Evolutionary conservation across 2,329 filamentous ascomycete species (phyloP), one percentile per base, ranked within the genome.

Genomic region (Torrubiella hemipterigena): DNA sequence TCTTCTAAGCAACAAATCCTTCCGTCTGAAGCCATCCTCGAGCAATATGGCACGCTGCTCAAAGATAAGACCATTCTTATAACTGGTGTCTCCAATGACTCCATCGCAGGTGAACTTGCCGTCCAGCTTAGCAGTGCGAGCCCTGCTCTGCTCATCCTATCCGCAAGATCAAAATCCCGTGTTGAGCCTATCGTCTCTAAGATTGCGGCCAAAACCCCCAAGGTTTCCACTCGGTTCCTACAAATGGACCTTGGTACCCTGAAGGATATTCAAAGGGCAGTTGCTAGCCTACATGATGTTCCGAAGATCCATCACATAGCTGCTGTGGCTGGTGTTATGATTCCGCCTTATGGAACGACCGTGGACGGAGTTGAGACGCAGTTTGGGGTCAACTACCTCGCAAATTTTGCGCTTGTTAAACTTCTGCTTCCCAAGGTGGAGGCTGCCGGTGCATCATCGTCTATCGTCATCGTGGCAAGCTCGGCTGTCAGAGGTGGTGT

Each of bases 341-440:
- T 29, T 15, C 32, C 32, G 3, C 32, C 32, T 5, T 38, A 18
- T 17, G 16, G 20, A 9, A 39, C 38, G 29, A 44, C 43, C 1
- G 36, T 25, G 2, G 34, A 45, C 5, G 42, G 42, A 1, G 28
- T 43, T 12, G 43, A 43, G 38, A 45, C 45, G 0, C 66, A 71
- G 35, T 63, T 73, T 39, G 67, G 57, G 18, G 61, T 57, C 6
- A 70, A 72, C 41, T 61, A 71, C 41, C 45, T 74, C 4, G 55
- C 50, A 6, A 64, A 70, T 38, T 73, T 72, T 48, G 53, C 70
- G 0, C 52, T 72, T 9, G 61, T 66, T 39, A 52, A 65, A 12
- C 51, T 69, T 1, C 47, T 71, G 19, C 60, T 61, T 26, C 46
- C 54, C 1, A 43, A 54, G 29, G 18, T 40, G 10, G 14, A 24